phyloP scores from a whole-genome alignment of 2,329 filamentous ascomycete species.

The Ascochyta pisi region DNA sequence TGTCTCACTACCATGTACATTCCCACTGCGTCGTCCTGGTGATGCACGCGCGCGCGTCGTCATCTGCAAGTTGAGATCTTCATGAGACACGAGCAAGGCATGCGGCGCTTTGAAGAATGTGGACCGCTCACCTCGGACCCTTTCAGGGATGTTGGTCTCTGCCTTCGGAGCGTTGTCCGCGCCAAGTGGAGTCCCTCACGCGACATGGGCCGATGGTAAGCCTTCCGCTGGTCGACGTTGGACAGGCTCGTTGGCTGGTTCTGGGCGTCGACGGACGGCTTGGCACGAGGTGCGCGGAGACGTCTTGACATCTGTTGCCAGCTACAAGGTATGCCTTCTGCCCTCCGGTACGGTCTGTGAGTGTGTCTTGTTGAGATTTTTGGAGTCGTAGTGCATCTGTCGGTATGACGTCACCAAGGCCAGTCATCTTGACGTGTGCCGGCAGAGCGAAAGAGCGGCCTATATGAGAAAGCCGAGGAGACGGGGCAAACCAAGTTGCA shows the following conservation, averaged over 20 bases:
- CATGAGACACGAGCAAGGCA: constrained; percentile 8
- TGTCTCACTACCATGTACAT: no score
- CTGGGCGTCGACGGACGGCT: neutral
- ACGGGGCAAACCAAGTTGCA: neutral
- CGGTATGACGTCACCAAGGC: neutral
- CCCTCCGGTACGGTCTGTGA: no score
- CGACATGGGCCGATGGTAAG: neutral
- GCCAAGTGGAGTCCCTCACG: constrained; percentile 8
- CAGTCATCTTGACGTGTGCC: constrained; percentile 3
- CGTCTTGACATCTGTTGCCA: no score
- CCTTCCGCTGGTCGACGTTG: neutral
- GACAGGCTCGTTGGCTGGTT: neutral
- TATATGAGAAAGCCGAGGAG: neutral
- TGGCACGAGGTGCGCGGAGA: neutral
- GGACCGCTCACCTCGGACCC: neutral
- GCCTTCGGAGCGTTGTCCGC: neutral
- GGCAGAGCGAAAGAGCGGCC: neutral
- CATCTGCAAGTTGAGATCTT: constrained; percentile 13
- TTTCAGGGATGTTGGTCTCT: neutral
- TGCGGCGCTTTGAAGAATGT: constrained; percentile 5
- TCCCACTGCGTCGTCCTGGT: neutral
- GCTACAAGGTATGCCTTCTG: no score
- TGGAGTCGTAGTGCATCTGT: neutral
- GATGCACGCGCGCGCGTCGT: constrained; percentile 5
- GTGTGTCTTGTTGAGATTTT: neutral